Conservation (phyloP, 805 yeast genomes). For the Ogataea corticis region DNA sequence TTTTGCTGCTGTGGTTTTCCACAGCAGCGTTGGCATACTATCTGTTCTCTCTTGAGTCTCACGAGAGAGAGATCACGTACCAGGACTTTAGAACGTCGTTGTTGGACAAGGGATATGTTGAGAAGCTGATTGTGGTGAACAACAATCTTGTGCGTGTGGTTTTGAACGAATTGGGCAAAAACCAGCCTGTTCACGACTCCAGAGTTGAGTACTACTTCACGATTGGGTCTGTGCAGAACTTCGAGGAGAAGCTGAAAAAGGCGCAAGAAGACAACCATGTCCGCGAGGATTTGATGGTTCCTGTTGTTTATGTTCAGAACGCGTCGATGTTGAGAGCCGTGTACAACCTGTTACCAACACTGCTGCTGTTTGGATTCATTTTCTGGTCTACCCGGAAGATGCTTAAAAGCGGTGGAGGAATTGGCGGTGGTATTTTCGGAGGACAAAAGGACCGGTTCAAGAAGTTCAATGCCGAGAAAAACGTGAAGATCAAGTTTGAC, state of each 20-base stretch:
- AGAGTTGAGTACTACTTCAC: slow-evolving; percentile 54
- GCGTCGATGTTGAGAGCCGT: slow-evolving; percentile 63
- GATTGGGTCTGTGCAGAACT: slow-evolving; percentile 82
- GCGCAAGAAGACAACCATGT: slow-evolving; percentile 71
- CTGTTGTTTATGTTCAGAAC: slow-evolving; percentile 71
- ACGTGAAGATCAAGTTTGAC: slow-evolving; percentile 75
- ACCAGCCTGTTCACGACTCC: slow-evolving; percentile 31
- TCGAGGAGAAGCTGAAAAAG: slow-evolving; percentile 78
- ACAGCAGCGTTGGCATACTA: slow-evolving; percentile 22
- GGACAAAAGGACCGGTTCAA: slow-evolving; percentile 80
- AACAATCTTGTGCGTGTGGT: slow-evolving; percentile 71
- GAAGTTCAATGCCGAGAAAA: slow-evolving; percentile 78
- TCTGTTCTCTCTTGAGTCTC: slow-evolving; percentile 21
- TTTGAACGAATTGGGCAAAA: slow-evolving; percentile 44
- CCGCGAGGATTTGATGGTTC: slow-evolving; percentile 69
- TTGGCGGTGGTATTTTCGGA: slow-evolving; percentile 60
- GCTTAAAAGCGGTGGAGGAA: slow-evolving; percentile 55
- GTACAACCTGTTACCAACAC: slow-evolving; percentile 77
- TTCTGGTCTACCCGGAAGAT: slow-evolving; percentile 61
- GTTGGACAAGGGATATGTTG: slow-evolving; percentile 76
- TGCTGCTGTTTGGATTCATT: slow-evolving; percentile 76
- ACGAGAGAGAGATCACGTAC: slow-evolving; percentile 37
- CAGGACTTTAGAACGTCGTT: slow-evolving; percentile 85
- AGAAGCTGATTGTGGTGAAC: slow-evolving; percentile 71
- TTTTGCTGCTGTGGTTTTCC: slow-evolving; percentile 24